phyloP scores from a whole-genome alignment of 768 basidiomycete species.

The Pisolithus tinctorius region DNA sequence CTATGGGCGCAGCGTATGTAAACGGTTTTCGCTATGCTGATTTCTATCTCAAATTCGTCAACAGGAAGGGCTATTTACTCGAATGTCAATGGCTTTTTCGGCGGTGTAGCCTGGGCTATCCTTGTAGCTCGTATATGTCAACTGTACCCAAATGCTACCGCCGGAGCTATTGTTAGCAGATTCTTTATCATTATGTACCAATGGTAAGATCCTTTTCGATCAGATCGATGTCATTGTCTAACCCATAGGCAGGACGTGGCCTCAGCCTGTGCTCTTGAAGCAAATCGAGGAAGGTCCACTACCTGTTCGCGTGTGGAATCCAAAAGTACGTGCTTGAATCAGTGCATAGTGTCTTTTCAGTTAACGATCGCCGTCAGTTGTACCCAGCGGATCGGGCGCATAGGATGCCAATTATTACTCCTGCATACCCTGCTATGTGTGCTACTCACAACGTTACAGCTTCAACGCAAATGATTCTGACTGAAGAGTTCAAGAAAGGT shows the following conservation, averaged over 20 bases:
- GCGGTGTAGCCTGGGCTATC: constrained; percentile 98
- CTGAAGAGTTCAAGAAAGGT: constrained; percentile 93
- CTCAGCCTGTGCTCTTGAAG: constrained; percentile 94
- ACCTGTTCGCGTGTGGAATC: constrained; percentile 97
- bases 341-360: background rate
- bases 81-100: constrained; percentile 95
- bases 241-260: constrained; percentile 76
- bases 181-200: constrained; percentile 99
- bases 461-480: constrained; percentile 95
- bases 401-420: constrained; percentile 99
- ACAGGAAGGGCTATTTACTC: constrained; percentile 94
- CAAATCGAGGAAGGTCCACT: constrained; percentile 94
- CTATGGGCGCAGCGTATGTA: constrained; percentile 91
- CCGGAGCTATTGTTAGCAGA: constrained; percentile 92
- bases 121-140: constrained; percentile 99
- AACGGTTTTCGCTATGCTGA: background rate
- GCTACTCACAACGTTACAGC: constrained; percentile 96
- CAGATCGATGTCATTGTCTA: constrained; percentile 1
- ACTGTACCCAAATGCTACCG: constrained; percentile 89
- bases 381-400: constrained; percentile 93
- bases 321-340: constrained; percentile 49
- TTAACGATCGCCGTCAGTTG: constrained; percentile 40
- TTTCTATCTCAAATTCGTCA: constrained; percentile 4
- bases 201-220: constrained; percentile 46
- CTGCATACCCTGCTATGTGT: constrained; percentile 98